Evolutionary conservation across 1,284 basidiomycete genomes (phyloP).

Genomic region (Cryptococcus amylolentus): DNA sequence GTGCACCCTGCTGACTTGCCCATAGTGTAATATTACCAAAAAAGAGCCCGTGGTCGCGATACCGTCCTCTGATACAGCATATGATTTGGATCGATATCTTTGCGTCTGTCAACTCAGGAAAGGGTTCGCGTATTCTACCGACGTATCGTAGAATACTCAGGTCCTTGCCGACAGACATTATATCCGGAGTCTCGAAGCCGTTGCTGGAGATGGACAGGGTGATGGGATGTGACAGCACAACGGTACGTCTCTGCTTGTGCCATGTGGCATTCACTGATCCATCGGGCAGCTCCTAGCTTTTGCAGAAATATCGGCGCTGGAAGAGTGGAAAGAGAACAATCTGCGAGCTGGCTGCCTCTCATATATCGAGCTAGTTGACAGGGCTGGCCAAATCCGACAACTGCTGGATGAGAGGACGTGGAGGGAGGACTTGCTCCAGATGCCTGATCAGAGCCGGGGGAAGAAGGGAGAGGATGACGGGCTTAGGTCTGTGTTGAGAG

Average conservation of each 20-base stretch:
- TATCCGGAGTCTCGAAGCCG: background rate
- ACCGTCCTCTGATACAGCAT: slow-evolving; percentile 59
- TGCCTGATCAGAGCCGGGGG: background rate
- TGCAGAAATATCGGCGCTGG: slow-evolving; percentile 66
- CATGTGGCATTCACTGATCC: background rate
- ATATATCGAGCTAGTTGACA: slow-evolving; percentile 58
- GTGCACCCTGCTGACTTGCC: background rate
- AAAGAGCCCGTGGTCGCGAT: slow-evolving; percentile 15
- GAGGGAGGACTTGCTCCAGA: slow-evolving; percentile 13
- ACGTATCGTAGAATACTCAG: slow-evolving; percentile 60
- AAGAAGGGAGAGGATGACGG: background rate
- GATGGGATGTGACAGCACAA: slow-evolving; percentile 72
- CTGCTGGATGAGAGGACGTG: slow-evolving; percentile 26
- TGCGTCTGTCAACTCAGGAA: slow-evolving; percentile 63
- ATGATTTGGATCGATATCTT: slow-evolving; percentile 82
- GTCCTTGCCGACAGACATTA: slow-evolving; percentile 18
- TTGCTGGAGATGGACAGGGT: slow-evolving; percentile 65
- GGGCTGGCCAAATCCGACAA: slow-evolving; percentile 57
- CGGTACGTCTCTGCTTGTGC: slow-evolving; percentile 13
- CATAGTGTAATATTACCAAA: background rate
- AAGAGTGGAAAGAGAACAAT: slow-evolving; percentile 61
- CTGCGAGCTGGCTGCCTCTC: slow-evolving; percentile 39
- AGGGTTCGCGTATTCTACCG: slow-evolving; percentile 58
- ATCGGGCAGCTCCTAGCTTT: slow-evolving; percentile 64
- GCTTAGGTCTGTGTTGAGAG: slow-evolving; percentile 13